Percentiles rank a stretch among this genome's conserved stretches.
These are phyloP conservation scores for Lotus japonicus DNA, from an alignment of 306 rosid genomes.

Conservation along the genomic window DNA sequence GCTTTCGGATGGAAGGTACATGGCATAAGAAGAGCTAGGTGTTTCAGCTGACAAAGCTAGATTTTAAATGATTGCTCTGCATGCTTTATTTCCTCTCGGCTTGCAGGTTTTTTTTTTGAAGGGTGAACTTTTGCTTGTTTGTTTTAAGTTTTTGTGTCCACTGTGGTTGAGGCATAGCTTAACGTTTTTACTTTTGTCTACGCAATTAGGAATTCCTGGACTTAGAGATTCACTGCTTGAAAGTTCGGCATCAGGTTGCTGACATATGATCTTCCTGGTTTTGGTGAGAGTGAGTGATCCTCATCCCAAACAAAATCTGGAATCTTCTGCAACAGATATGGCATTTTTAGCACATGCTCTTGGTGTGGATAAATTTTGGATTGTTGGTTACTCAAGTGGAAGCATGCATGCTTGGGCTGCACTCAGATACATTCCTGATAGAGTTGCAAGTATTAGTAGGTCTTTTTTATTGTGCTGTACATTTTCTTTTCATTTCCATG, in stretches of 20 bases:
- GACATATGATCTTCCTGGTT: constrained; percentile 96
- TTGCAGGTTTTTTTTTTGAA: constrained; percentile 57
- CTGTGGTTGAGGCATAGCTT: background rate
- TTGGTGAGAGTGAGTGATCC: constrained; percentile 99
- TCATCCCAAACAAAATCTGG: constrained; percentile 65
- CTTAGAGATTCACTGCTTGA: constrained; percentile 70
- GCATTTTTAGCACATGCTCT: constrained; percentile 67
- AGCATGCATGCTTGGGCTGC: constrained; percentile 98
- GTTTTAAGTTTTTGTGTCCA: background rate
- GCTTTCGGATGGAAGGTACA: constrained; percentile 89
- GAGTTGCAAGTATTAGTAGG: constrained; percentile 65
- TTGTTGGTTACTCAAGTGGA: constrained; percentile 90
- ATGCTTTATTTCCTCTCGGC: constrained; percentile 81
- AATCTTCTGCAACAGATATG: constrained; percentile 81
- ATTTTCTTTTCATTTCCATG: background rate
- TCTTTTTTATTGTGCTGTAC: constrained; percentile 9
- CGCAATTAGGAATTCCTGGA: constrained; percentile 73
- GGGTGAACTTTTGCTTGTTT: constrained; percentile 1
- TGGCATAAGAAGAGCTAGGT: constrained; percentile 84
- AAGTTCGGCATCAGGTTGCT: constrained; percentile 75
- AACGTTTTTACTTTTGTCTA: background rate
- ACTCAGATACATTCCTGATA: constrained; percentile 89
- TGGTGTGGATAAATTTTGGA: constrained; percentile 85
- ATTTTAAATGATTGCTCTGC: constrained; percentile 72
- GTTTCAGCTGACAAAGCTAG: constrained; percentile 71